phyloP scores from a whole-genome alignment of 2,329 filamentous ascomycete genomes.

The Zymoseptoria pseudotritici region DNA sequence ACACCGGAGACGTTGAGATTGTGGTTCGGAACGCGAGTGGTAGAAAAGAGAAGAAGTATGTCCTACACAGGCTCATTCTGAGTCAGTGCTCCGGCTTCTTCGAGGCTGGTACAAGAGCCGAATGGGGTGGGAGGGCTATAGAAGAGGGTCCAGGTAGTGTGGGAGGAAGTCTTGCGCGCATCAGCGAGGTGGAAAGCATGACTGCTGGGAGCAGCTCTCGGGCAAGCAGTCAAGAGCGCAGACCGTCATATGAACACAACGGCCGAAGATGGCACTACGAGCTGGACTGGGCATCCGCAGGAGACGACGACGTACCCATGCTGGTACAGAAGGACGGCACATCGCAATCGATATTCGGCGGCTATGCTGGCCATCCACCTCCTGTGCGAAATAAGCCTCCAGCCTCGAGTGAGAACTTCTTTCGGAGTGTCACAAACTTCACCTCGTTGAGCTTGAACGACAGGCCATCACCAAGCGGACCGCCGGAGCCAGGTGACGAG shows the following conservation, averaged over 20 bases:
- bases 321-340: conserved; percentile 67
- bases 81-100: conserved; percentile 92
- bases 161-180: conserved; percentile 17
- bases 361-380: conserved; percentile 40
- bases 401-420: conserved; percentile 62
- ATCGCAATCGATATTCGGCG: conserved; percentile 25
- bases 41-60: conserved; percentile 70
- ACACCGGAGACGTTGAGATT: conserved; percentile 90
- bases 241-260: conserved; percentile 28
- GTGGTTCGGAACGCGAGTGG: conserved; percentile 56
- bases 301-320: conserved; percentile 74
- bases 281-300: conserved; percentile 64
- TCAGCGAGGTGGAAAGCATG: conserved; percentile 22
- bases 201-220: conserved; percentile 28
- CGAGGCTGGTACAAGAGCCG: conserved; percentile 52
- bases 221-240: conserved; percentile 33
- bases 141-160: conserved; percentile 5
- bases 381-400: conserved; percentile 55
- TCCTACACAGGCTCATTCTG: conserved; percentile 80
- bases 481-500: conserved; percentile 57
- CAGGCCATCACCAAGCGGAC: conserved; percentile 33
- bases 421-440: conserved; percentile 81
- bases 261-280: conserved; percentile 77
- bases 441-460: conserved; percentile 46
- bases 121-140: conserved; percentile 23